Percentiles rank a stretch among this genome's conserved stretches.
phyloP scores from a whole-genome alignment of 2,329 filamentous ascomycete genomes.

The Beauveria rudraprayagi region DNA sequence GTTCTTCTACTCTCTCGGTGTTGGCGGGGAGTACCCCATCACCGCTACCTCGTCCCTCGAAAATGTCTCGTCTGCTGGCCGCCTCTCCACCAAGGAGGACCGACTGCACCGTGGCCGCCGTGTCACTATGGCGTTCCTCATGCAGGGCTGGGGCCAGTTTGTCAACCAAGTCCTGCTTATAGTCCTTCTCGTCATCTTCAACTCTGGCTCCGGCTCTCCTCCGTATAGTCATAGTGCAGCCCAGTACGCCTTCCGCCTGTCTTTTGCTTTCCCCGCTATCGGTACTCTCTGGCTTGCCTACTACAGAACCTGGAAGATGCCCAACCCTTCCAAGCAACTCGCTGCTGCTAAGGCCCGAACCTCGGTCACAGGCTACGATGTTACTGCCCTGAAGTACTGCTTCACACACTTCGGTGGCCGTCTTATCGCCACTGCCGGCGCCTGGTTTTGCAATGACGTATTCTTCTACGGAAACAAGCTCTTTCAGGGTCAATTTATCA shows the following conservation, averaged over 20 bases:
- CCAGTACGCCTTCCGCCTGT: constrained; percentile 87
- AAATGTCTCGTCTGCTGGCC: constrained; percentile 76
- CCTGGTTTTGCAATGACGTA: constrained; percentile 95
- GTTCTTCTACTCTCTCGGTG: constrained; percentile 63
- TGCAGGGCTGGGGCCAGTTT: constrained; percentile 98
- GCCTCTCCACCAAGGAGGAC: constrained; percentile 83
- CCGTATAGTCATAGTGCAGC: constrained; percentile 71
- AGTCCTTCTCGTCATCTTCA: constrained; percentile 78
- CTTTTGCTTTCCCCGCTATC: constrained; percentile 82
- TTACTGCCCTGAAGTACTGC: constrained; percentile 70
- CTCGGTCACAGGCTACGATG: constrained; percentile 86
- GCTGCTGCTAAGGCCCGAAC: constrained; percentile 74
- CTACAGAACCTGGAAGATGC: constrained; percentile 95
- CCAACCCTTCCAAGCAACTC: constrained; percentile 75
- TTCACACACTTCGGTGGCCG: constrained; percentile 80
- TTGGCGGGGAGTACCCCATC: constrained; percentile 90
- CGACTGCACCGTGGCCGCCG: constrained; percentile 92
- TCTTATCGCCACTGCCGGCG: constrained; percentile 74
- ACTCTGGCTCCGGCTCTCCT: constrained; percentile 62
- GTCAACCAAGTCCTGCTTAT: constrained; percentile 89
- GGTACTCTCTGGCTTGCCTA: constrained; percentile 93
- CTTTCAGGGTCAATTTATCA: constrained; percentile 87
- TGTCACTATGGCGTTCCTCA: constrained; percentile 90
- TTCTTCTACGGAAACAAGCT: constrained; percentile 99
- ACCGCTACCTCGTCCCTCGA: constrained; percentile 95